Base-by-base conservation (phyloP, 1,284 basidiomycete genomes). In the Ustanciosporium gigantosporum region DNA sequence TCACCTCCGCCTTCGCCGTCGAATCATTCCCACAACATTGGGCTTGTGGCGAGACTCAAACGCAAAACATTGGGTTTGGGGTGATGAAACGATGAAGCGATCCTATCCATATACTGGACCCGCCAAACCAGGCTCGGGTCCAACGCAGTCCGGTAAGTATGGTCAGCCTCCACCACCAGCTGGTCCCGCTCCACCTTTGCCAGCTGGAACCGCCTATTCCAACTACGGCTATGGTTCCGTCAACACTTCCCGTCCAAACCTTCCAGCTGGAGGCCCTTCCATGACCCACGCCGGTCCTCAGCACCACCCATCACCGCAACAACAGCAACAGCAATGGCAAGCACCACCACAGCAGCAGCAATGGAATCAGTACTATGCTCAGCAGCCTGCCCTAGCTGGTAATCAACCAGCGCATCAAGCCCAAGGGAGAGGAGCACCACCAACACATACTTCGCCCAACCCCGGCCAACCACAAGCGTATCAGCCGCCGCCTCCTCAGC, bases 141-240 rank as follows among this genome's bases (percentile, higher is more conserved):
- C n/a, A n/a, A n/a, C n/a, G n/a, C n/a, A n/a, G n/a, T n/a, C n/a
- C n/a, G n/a, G n/a, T n/a, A n/a, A n/a, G n/a, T n/a, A n/a, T n/a
- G n/a, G n/a, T n/a, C n/a, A n/a, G n/a, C 38, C 38, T 27, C 23
- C 20, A 6, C 38, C 38, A 27, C 53, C 60, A 32, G 50, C 45
- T 43, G 49, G 49, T 20, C 49, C 60, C 20, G 60, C 55, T 14
- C 60, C 64, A 11, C 50, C 59, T 15, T 41, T 58, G 11, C 47
- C 46, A 14, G 25, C 46, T 13, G 44, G 31, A 21, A 45, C 39
- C 19, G 46, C 66, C 20, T 71, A 67, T 34, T 48, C 66, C 22
- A 68, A 66, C n/a, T 71, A 71, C 27, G 68, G 68, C 14, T 71
- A 71, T 22, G 68, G 68, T 15, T 35, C 46, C 16, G 46, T 46